Evolutionary conservation across 768 basidiomycete species (phyloP), one percentile per base, ranked within the genome.

Genomic region (Boletales sp.): DNA sequence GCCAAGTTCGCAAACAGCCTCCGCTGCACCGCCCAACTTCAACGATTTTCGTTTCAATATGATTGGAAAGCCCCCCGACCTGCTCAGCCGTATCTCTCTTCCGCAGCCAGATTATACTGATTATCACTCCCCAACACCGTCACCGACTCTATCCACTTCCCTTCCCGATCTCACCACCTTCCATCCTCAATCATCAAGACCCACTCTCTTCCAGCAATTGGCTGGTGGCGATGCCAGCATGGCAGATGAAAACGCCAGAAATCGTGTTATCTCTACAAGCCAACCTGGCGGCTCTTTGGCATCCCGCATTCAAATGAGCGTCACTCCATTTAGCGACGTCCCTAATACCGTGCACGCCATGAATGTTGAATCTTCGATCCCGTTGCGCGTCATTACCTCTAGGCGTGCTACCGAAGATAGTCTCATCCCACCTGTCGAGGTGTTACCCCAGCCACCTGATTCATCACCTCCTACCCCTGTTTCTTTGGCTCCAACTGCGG

Each of bases 11-110:
- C 38, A 45, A n/a, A 5, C 45, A 17, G 17, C 51, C 51, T 48
- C 67, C 55, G 48, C 62, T 12, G 38, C 34, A 1, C 44, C 57
- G 17, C 57, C 31, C 19, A 55, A 54, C 38, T 73, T 80, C 48
- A 54, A 71, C n/a, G 60, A 68, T 46, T 72, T 83, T 59, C 70
- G 67, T 25, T 85, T 84, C 60, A 63, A 55, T 11, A 73, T 64
- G 5, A 85, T 86, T 36, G 83, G 83, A 28, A 74, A 79, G 57
- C 64, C 69, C 51, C 81, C 82, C 0, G 65, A 70, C 13, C 67
- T 85, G 17, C 70, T 84, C 25, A 74, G 70, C 53, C 78, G 83
- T 19, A 68, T 84, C 33, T 72, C 76, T 31, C 60, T 62, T 35
- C 59, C 68, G 3, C 60, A 67, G 38, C 59, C 68, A 19, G 63